Conservation (phyloP, 257 asterid genomes). For the Solanum ossicruentum region DNA sequence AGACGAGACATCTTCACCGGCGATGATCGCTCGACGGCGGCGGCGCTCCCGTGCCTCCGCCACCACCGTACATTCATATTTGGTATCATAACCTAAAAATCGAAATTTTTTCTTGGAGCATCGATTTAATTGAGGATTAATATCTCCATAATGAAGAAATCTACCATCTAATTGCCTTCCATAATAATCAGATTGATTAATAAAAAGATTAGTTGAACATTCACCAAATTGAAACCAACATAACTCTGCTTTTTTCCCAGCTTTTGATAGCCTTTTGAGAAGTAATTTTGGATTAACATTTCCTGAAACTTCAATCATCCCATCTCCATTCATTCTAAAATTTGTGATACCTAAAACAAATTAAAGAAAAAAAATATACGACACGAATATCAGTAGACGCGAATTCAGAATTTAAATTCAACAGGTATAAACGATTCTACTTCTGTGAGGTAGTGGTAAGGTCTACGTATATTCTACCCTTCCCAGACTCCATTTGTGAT, state of each 20-base stretch:
- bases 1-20: not conserved
- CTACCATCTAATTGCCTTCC: not conserved
- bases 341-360: not conserved
- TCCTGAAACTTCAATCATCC: slow-evolving; percentile 14
- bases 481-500: too few relatives aligned
- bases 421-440: too few relatives aligned
- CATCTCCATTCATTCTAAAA: slow-evolving; percentile 14
- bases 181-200: not conserved
- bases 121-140: not conserved
- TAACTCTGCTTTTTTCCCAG: slow-evolving; percentile 3
- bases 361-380: not conserved
- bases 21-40: not conserved
- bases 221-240: slow-evolving; percentile 16
- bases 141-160: not conserved
- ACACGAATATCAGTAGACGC: not conserved
- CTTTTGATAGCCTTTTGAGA: slow-evolving; percentile 7
- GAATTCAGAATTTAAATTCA: not conserved
- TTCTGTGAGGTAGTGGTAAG: too few relatives aligned
- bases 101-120: not conserved
- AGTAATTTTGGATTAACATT: slow-evolving; percentile 9
- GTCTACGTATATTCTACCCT: too few relatives aligned
- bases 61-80: not conserved
- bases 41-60: not conserved
- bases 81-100: not conserved
- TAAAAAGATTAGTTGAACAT: slow-evolving; percentile 14